Percentiles rank a stretch among this genome's conserved stretches.
These are phyloP conservation scores for Beauveria asiatica DNA, from an alignment of 2,329 filamentous ascomycete species.

Conservation along the genomic window DNA sequence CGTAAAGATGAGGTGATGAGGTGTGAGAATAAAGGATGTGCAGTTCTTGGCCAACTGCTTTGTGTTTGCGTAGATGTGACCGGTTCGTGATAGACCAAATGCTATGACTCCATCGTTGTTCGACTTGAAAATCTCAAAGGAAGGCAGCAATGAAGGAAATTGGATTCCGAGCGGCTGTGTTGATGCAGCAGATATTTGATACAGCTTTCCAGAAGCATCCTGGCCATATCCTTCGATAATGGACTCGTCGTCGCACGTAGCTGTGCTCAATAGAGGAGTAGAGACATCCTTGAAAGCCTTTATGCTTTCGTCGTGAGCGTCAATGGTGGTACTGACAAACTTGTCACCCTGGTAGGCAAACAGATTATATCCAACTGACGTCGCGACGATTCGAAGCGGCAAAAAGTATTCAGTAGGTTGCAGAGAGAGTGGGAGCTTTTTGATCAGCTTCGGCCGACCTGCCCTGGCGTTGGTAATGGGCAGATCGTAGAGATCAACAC, in stretches of 20 bases:
- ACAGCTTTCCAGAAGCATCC: constrained; percentile 37
- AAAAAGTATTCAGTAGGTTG: constrained; percentile 17
- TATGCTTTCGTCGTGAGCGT: constrained; percentile 13
- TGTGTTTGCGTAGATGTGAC: constrained; percentile 70
- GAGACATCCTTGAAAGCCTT: constrained; percentile 11
- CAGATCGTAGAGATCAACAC: constrained; percentile 63
- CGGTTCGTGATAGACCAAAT: constrained; percentile 64
- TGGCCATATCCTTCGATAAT: constrained; percentile 34
- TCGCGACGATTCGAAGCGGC: constrained; percentile 26
- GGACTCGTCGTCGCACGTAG: constrained; percentile 23
- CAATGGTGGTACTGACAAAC: constrained; percentile 18
- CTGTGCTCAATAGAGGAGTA: constrained; percentile 18
- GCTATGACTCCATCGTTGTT: constrained; percentile 34
- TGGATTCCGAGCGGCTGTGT: constrained; percentile 27
- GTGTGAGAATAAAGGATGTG: constrained; percentile 80
- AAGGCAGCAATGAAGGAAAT: constrained; percentile 42
- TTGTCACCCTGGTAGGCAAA: constrained; percentile 23
- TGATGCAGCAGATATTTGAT: constrained; percentile 26
- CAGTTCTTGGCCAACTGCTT: constrained; percentile 73
- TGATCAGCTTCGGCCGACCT: constrained; percentile 32
- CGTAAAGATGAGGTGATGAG: constrained; percentile 79
- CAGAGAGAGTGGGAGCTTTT: constrained; percentile 30
- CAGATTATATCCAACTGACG: constrained; percentile 21
- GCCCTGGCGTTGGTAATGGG: constrained; percentile 49
- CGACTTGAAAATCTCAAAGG: constrained; percentile 39